A percentile compares a stretch with the other conserved stretches of the same genome.
phyloP scores from a whole-genome alignment of 2,329 filamentous ascomycete species.

The Penicillium sp. region DNA sequence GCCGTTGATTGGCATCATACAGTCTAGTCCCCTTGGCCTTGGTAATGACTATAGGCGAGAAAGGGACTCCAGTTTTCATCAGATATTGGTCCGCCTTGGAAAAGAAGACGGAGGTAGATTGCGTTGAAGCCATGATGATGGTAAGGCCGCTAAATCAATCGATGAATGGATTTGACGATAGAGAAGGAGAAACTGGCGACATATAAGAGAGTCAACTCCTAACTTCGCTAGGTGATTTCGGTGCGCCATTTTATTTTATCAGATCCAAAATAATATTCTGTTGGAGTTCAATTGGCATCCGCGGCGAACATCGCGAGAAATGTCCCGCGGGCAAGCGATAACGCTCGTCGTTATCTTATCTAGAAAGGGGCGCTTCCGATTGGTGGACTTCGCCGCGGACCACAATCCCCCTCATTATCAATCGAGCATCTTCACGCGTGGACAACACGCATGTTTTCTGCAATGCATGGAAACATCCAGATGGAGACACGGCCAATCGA shows the following conservation, averaged over 20 bases:
- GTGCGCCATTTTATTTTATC: not conserved
- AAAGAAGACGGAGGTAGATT: constrained; percentile 26
- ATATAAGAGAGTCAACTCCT: not conserved
- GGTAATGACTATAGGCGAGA: constrained; percentile 40
- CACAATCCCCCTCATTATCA: not conserved
- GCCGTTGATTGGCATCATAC: constrained; percentile 41
- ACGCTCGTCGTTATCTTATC: not conserved
- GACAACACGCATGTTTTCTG: not conserved
- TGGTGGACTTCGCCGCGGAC: constrained; percentile 1
- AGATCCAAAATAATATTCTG: not conserved
- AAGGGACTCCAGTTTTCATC: constrained; percentile 31
- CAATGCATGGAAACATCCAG: not conserved
- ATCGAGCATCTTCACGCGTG: not conserved
- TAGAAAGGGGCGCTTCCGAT: not conserved
- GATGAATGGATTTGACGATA: not conserved
- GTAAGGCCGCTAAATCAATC: too few relatives aligned
- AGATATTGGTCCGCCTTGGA: constrained; percentile 38
- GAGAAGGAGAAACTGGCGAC: not conserved
- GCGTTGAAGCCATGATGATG: not conserved
- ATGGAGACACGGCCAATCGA: constrained; percentile 5
- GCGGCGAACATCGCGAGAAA: not conserved
- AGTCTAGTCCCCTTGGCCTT: constrained; percentile 45
- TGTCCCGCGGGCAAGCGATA: not conserved
- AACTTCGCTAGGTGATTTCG: not conserved
- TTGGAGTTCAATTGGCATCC: not conserved